Base-by-base conservation (phyloP, 768 basidiomycete genomes). In the Kwoniella heveanensis region DNA sequence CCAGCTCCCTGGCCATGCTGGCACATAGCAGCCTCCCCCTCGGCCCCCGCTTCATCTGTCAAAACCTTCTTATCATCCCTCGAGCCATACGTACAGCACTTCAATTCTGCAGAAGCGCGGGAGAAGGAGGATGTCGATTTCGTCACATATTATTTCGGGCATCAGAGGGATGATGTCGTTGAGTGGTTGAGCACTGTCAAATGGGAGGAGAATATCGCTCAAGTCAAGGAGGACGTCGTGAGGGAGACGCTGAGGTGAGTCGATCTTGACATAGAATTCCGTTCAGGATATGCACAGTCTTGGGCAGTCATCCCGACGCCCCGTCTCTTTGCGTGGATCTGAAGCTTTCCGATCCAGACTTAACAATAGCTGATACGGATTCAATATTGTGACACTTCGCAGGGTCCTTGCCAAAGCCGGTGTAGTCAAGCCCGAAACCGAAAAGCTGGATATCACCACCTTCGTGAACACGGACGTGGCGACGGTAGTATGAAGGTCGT, bases 1-100 rank as follows among this genome's bases (percentile, higher is more conserved):
- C n/a, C n/a, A 37, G 97, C 94, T 0, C 95, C 95, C 0, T 99
- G 95, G 95, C 91, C 93, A 15, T 94, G 92, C 0, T 99, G 95
- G 95, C 82, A 91, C 62, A 90, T 98, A 73, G 94, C 91, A 25
- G 91, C 91, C 8, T 89, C 91, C 67, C 88, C 88, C 0, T 83
- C 83, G 13, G 71, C 83, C 19, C 79, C 83, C 3, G 64, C 84
- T 0, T 71, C 77, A 1, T 82, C 82, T 0, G 81, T 92, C 15
- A 77, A 79, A 19, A 54, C 77, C 2, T 96, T 96, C 81, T 82
- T 97, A 15, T 63, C 82, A 4, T 77, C 80, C 26, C 84, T 97
- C 22, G 86, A 89, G 5, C 80, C 71, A 4, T 86, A 88, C 72
- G 89, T 94, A 21, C 83, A 82, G 26, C 79, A 77, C 9, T 97